A percentile compares a stretch with the other conserved stretches of the same genome.
Conservation (phyloP, 352 stramenopile genomes). For the Phytophthora chlamydospora region DNA sequence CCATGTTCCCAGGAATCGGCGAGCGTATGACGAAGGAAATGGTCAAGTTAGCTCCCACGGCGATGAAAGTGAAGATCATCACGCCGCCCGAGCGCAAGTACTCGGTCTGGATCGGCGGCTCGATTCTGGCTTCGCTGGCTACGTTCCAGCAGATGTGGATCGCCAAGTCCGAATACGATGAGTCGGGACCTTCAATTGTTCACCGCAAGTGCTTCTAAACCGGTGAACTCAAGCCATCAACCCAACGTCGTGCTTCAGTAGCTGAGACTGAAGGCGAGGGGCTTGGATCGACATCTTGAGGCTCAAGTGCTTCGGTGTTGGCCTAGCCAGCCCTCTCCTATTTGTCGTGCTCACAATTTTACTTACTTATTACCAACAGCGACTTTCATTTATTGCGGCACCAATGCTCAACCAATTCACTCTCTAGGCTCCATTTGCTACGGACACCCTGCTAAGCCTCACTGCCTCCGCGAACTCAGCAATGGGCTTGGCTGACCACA, state of each 20-base stretch:
- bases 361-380: conserved; percentile 7
- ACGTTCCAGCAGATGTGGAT: conserved; percentile 99
- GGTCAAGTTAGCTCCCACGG: conserved; percentile 84
- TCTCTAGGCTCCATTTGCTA: conserved; percentile 9
- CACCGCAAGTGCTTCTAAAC: conserved; percentile 96
- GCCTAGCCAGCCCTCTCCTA: background rate
- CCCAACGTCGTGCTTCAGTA: too few relatives aligned
- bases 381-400: conserved; percentile 9
- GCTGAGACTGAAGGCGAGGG: too few relatives aligned
- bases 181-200: conserved; percentile 96
- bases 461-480: conserved; percentile 58
- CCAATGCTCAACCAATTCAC: background rate
- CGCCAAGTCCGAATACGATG: conserved; percentile 97
- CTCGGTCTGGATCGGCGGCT: conserved; percentile 97
- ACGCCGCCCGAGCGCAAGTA: conserved; percentile 94
- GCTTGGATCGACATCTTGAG: conserved; percentile 8
- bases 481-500: conserved; percentile 50
- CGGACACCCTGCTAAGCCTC: conserved; percentile 16
- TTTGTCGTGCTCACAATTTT: conserved; percentile 1
- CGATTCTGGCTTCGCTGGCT: conserved; percentile 96
- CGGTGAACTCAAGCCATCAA: too few relatives aligned
- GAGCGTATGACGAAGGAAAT: conserved; percentile 96
- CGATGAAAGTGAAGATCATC: conserved; percentile 97
- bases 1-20: conserved; percentile 95
- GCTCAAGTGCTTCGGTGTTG: conserved; percentile 27